phyloP scores from a whole-genome alignment of 1,284 basidiomycete genomes.

The Austroboletus olivaceoglutinosus region DNA sequence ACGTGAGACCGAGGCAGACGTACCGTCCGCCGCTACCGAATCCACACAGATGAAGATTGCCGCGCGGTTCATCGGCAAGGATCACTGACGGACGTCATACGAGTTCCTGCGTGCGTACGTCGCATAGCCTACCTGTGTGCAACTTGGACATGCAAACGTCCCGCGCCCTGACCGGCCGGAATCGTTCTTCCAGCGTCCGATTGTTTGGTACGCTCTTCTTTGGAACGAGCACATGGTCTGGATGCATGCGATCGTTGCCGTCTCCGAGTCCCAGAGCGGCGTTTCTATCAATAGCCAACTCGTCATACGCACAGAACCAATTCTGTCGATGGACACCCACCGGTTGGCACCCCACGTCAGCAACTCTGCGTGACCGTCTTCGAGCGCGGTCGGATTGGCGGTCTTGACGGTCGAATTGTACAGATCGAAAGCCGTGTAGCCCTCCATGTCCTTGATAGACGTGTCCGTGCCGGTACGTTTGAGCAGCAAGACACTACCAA shows the following conservation, averaged over 20 bases:
- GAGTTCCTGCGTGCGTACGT: neutral
- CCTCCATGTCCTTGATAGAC: constrained; percentile 82
- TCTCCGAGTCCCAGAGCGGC: constrained; percentile 84
- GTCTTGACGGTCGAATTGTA: constrained; percentile 88
- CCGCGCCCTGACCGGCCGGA: constrained; percentile 60
- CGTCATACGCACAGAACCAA: no score
- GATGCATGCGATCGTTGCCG: constrained; percentile 73
- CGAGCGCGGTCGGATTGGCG: constrained; percentile 55
- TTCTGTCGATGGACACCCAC: no score
- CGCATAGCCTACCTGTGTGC: constrained; percentile 55
- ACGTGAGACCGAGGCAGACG: constrained; percentile 12
- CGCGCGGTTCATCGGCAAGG: constrained; percentile 68
- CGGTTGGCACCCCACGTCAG: constrained; percentile 92
- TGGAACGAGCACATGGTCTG: constrained; percentile 74
- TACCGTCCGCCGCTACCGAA: constrained; percentile 83
- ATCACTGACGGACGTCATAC: constrained; percentile 43
- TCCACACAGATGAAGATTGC: constrained; percentile 83
- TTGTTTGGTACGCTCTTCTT: constrained; percentile 26
- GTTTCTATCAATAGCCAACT: constrained; percentile 49
- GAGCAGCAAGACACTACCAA: constrained; percentile 64
- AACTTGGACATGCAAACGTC: constrained; percentile 79
- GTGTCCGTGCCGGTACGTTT: constrained; percentile 75
- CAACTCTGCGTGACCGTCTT: constrained; percentile 54
- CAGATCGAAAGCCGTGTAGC: constrained; percentile 90
- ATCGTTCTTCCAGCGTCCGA: constrained; percentile 42